Conservation (phyloP, 352 stramenopile species). For the Aphanomyces astaci region DNA sequence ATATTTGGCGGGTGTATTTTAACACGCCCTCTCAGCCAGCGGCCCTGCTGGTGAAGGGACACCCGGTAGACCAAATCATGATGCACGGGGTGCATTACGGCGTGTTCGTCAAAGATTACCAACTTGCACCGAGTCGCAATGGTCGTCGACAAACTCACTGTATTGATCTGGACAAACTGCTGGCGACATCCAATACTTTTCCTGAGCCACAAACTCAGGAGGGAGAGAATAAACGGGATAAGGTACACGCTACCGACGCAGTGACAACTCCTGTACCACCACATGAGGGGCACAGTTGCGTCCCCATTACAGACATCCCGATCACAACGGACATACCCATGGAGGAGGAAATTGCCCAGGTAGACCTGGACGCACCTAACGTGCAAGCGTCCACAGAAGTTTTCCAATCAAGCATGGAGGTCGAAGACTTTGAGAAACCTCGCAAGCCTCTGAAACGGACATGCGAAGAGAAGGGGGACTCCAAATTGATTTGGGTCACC, state of each 20-base stretch:
- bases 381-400: neutral
- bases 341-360: neutral
- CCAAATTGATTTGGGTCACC: neutral
- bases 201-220: too few relatives aligned
- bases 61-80: neutral
- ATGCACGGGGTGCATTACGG: neutral
- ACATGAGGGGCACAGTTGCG: too few relatives aligned
- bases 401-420: neutral
- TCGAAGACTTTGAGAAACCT: neutral
- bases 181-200: neutral
- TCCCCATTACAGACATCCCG: too few relatives aligned
- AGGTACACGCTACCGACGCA: too few relatives aligned
- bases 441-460: neutral
- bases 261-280: too few relatives aligned
- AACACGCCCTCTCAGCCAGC: neutral
- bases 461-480: neutral
- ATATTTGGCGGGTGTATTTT: slow-evolving; percentile 7
- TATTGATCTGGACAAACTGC: neutral
- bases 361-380: neutral
- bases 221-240: too few relatives aligned
- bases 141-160: neutral
- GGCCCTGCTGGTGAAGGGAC: neutral
- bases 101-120: neutral
- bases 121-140: neutral
- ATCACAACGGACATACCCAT: too few relatives aligned